A percentile compares a stretch with the other conserved stretches of the same genome.
Conservation (phyloP, 345 rosid species). For the Aquilaria malaccensis region DNA sequence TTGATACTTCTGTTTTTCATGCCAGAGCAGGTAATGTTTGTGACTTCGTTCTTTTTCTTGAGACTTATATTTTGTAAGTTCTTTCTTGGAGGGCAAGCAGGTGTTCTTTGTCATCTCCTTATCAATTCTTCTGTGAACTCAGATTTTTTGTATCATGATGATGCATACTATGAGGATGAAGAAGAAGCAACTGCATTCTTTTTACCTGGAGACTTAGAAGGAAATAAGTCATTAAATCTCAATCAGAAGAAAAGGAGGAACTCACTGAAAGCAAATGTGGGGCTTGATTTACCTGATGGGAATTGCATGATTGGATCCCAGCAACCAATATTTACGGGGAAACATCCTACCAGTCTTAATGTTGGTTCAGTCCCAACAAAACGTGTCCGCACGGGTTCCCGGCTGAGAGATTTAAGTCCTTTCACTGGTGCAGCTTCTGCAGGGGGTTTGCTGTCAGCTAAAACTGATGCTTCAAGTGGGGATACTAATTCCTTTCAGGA, state of each 20-base stretch:
- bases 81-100: not conserved
- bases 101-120: conserved; percentile 9
- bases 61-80: conserved; percentile 7
- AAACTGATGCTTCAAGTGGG: conserved; percentile 94
- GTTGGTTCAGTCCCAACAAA: conserved; percentile 76
- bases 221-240: conserved; percentile 43
- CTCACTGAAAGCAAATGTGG: conserved; percentile 41
- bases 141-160: conserved; percentile 58
- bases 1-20: conserved; percentile 69
- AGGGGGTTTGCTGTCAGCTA: conserved; percentile 40
- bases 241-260: conserved; percentile 60
- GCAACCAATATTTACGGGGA: conserved; percentile 45
- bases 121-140: conserved; percentile 25
- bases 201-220: conserved; percentile 57
- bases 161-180: conserved; percentile 75
- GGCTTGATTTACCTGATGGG: conserved; percentile 49
- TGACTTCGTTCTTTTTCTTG: conserved; percentile 10
- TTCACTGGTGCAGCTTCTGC: conserved; percentile 46
- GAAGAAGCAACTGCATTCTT: conserved; percentile 72
- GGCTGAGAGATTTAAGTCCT: conserved; percentile 71
- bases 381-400: conserved; percentile 82
- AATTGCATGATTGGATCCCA: conserved; percentile 38
- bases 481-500: conserved; percentile 96
- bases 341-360: conserved; percentile 58
- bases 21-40: conserved; percentile 55